Evolutionary conservation across 768 basidiomycete species (phyloP).

Genomic region (Cyclocybe aegerita): DNA sequence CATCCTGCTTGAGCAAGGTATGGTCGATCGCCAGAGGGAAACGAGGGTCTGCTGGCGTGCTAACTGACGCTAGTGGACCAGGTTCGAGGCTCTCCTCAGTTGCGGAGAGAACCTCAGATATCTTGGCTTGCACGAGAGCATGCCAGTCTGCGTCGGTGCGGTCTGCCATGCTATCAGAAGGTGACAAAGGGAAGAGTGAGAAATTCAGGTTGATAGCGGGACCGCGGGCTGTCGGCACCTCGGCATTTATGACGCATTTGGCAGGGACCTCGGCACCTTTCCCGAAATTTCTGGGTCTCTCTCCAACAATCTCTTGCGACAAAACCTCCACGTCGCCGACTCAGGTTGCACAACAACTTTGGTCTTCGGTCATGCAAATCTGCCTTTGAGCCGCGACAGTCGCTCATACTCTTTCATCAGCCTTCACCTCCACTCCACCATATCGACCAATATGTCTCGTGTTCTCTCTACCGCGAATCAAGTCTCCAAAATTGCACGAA

Average conservation of each 20-base stretch:
- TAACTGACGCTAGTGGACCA: conserved; percentile 22
- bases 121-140: conserved; percentile 26
- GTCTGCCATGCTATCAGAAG: conserved; percentile 16
- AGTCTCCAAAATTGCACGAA: background rate
- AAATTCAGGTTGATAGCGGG: no score
- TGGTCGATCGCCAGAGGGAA: conserved; percentile 46
- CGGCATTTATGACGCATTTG: no score
- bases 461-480: conserved; percentile 3
- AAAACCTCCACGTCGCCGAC: no score
- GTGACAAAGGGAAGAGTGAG: background rate
- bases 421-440: background rate
- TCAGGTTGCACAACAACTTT: no score
- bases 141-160: conserved; percentile 33
- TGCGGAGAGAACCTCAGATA: conserved; percentile 22
- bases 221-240: no score
- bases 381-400: no score
- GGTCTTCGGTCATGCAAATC: no score
- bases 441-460: conserved; percentile 3
- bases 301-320: no score
- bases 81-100: background rate
- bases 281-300: no score
- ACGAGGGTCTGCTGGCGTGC: conserved; percentile 23
- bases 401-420: background rate
- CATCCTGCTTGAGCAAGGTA: conserved; percentile 50
- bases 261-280: no score